These are phyloP conservation scores for Saksenaea vasiformis DNA, from an alignment of 371 early-diverging fungal species.

Conservation along the genomic window DNA sequence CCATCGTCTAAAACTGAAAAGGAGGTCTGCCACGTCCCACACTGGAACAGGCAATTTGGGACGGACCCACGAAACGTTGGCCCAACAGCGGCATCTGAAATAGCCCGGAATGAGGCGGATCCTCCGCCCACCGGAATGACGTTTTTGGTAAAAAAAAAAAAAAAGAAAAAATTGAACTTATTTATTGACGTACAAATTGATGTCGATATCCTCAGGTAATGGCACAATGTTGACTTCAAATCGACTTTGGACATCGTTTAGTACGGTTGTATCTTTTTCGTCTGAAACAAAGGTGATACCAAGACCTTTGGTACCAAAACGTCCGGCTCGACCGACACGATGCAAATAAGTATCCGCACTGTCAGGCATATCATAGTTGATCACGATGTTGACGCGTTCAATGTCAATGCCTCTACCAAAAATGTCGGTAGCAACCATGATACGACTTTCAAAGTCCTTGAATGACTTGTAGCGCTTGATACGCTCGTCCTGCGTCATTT, in stretches of 20 bases:
- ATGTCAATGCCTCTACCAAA: slow-evolving; percentile 99
- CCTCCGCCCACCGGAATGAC: background rate
- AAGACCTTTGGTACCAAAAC: slow-evolving; percentile 99
- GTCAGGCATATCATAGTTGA: slow-evolving; percentile 99
- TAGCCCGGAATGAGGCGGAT: background rate
- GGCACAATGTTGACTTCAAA: slow-evolving; percentile 95
- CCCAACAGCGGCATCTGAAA: background rate
- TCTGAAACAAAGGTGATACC: slow-evolving; percentile 97
- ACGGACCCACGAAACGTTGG: background rate
- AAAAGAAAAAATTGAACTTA: background rate
- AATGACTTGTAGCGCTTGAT: slow-evolving; percentile 93
- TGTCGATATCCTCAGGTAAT: slow-evolving; percentile 88
- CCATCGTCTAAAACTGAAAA: slow-evolving; percentile 8
- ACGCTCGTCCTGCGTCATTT: slow-evolving; percentile 89
- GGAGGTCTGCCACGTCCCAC: background rate
- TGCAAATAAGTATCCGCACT: slow-evolving; percentile 95
- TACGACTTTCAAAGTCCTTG: slow-evolving; percentile 92
- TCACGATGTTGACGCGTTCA: slow-evolving; percentile 98
- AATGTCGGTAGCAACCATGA: slow-evolving; percentile 98
- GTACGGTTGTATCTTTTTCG: slow-evolving; percentile 78
- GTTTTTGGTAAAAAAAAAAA: background rate
- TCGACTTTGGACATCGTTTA: slow-evolving; percentile 92
- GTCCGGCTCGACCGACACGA: slow-evolving; percentile 98
- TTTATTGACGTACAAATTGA: slow-evolving; percentile 62
- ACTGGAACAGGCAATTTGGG: background rate